A percentile compares a stretch with the other conserved stretches of the same genome.
Evolutionary conservation across 768 basidiomycete genomes (phyloP).

Genomic region (Mycena venus): DNA sequence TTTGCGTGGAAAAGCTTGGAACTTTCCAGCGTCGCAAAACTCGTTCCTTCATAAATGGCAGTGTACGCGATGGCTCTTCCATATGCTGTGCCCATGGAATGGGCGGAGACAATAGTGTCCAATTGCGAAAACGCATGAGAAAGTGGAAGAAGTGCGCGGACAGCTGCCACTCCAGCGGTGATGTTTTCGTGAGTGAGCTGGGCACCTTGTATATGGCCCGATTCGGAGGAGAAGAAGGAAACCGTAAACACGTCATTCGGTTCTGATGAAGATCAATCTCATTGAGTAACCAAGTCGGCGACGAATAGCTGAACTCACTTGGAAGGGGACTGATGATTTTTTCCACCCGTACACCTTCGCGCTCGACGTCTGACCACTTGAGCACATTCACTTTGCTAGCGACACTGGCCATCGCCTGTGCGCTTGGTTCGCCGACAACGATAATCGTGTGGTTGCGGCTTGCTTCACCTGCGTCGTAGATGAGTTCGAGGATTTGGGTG

Average conservation of each 20-base stretch:
- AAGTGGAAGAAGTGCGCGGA: constrained; percentile 81
- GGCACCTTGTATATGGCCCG: constrained; percentile 69
- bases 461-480: constrained; percentile 70
- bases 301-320: constrained; percentile 57
- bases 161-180: constrained; percentile 89
- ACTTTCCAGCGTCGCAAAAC: constrained; percentile 76
- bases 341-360: constrained; percentile 68
- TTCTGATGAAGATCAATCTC: constrained; percentile 55
- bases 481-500: constrained; percentile 76
- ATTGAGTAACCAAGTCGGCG: constrained; percentile 16
- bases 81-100: constrained; percentile 80
- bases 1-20: constrained; percentile 63
- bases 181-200: constrained; percentile 88
- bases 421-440: constrained; percentile 75
- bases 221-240: constrained; percentile 68
- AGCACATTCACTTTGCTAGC: constrained; percentile 69
- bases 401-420: constrained; percentile 59
- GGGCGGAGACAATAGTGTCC: constrained; percentile 84
- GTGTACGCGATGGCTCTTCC: constrained; percentile 87
- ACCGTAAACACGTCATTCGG: constrained; percentile 77
- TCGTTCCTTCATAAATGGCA: constrained; percentile 80
- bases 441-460: constrained; percentile 69
- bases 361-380: constrained; percentile 79
- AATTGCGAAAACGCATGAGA: constrained; percentile 75
- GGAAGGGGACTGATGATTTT: constrained; percentile 60